These are phyloP conservation scores for Aspergillus luchuensis DNA, from an alignment of 2,329 filamentous ascomycete genomes.

Conservation along the genomic window DNA sequence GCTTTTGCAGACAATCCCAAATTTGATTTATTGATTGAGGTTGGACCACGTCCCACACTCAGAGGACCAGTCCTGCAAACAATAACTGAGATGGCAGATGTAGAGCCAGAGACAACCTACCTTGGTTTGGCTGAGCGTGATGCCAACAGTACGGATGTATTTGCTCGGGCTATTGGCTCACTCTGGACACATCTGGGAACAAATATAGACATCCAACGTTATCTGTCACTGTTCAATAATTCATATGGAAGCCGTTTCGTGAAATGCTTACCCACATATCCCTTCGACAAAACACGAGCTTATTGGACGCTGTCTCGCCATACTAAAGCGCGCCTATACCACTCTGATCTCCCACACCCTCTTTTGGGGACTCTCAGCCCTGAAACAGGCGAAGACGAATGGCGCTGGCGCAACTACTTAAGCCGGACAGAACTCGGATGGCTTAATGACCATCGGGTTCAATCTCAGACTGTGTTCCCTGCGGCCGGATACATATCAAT, in stretches of 20 bases:
- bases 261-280: constrained; percentile 1
- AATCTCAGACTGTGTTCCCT: constrained; percentile 28
- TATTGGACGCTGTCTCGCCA: constrained; percentile 13
- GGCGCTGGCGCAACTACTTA: constrained; percentile 25
- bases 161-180: constrained; percentile 14
- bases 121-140: background rate
- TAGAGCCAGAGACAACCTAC: background rate
- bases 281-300: constrained; percentile 9
- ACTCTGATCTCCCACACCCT: background rate
- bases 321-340: background rate
- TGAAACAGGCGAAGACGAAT: constrained; percentile 7
- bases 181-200: constrained; percentile 10
- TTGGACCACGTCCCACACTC: constrained; percentile 31
- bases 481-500: constrained; percentile 25
- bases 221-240: background rate
- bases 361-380: constrained; percentile 9
- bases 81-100: background rate
- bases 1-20: constrained; percentile 34
- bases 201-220: background rate
- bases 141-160: constrained; percentile 18
- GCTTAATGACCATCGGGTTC: constrained; percentile 28
- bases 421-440: constrained; percentile 23
- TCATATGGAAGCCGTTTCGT: background rate
- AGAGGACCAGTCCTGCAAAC: constrained; percentile 24
- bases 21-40: constrained; percentile 20